Percentiles rank a stretch among this genome's conserved stretches.
Evolutionary conservation across 1,139 yeast species (phyloP).

Genomic region (Suzukiozyma palmioleophila): DNA sequence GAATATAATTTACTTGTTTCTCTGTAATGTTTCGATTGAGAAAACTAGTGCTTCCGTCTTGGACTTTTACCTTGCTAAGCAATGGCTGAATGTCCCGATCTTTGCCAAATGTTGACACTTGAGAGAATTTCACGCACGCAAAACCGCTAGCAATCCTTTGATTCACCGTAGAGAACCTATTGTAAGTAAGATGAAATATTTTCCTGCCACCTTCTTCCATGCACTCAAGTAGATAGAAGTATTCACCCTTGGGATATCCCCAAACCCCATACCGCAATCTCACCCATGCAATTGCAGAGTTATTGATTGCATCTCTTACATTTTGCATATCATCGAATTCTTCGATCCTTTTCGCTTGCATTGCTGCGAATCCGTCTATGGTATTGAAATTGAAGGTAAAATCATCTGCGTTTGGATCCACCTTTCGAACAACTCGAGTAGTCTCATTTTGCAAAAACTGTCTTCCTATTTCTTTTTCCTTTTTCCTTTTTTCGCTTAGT

Average conservation of each 20-base stretch:
- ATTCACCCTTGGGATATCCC: slow-evolving; percentile 21
- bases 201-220: slow-evolving; percentile 5
- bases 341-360: slow-evolving; percentile 13
- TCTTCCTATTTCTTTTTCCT: slow-evolving; percentile 12
- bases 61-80: not conserved
- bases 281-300: slow-evolving; percentile 22
- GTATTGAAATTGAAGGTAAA: slow-evolving; percentile 21
- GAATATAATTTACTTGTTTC: slow-evolving; percentile 16
- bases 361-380: slow-evolving; percentile 29
- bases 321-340: slow-evolving; percentile 10
- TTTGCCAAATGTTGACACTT: not conserved
- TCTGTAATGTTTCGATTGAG: slow-evolving; percentile 7
- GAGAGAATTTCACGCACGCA: slow-evolving; percentile 9
- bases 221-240: slow-evolving; percentile 17
- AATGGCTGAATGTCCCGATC: slow-evolving; percentile 1
- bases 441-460: slow-evolving; percentile 13
- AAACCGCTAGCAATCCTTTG: slow-evolving; percentile 14
- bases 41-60: not conserved
- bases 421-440: slow-evolving; percentile 14
- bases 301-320: slow-evolving; percentile 13
- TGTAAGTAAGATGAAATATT: slow-evolving; percentile 14
- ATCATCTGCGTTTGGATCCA: slow-evolving; percentile 14
- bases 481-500: slow-evolving; percentile 4
- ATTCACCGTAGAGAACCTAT: slow-evolving; percentile 12
- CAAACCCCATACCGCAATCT: slow-evolving; percentile 28